Conservation (phyloP, 2,329 filamentous ascomycete species). For the Hypoxylon sp. region DNA sequence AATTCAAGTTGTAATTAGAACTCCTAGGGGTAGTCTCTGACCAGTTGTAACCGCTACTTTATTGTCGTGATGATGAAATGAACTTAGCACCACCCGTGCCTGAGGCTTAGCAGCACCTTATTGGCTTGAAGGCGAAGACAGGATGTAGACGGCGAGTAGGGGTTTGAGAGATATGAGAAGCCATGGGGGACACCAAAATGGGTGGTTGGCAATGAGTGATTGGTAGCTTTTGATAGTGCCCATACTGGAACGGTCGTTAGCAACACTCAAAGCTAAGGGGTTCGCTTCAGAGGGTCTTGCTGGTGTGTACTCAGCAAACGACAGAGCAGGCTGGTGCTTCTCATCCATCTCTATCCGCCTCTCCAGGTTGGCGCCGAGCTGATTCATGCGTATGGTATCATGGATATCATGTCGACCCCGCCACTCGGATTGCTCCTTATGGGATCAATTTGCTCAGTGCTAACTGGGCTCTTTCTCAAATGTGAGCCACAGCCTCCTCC, state of each 20-base stretch:
- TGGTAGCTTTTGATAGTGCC: constrained; percentile 18
- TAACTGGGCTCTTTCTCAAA: neutral
- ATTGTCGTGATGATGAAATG: constrained; percentile 6
- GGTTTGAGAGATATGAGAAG: constrained; percentile 8
- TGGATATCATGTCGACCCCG: constrained; percentile 2
- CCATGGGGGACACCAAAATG: constrained; percentile 4
- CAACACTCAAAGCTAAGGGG: constrained; percentile 10
- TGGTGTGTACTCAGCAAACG: neutral
- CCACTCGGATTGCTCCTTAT: constrained; percentile 12
- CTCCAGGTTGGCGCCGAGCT: constrained; percentile 10
- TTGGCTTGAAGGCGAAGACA: constrained; percentile 16
- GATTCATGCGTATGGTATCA: constrained; percentile 16
- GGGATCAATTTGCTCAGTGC: constrained; percentile 1
- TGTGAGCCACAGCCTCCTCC: constrained; percentile 7
- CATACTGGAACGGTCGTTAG: constrained; percentile 17
- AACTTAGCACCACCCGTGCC: constrained; percentile 19
- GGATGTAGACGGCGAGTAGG: constrained; percentile 2
- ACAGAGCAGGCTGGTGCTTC: constrained; percentile 1
- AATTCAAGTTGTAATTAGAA: constrained; percentile 7
- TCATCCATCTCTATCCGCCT: constrained; percentile 4
- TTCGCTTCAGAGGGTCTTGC: constrained; percentile 12
- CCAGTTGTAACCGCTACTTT: constrained; percentile 20
- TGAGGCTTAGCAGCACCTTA: neutral
- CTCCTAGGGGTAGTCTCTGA: constrained; percentile 12
- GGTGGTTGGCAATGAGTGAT: constrained; percentile 10